These are phyloP conservation scores for Tuber brumale DNA, from an alignment of 495 filamentous ascomycete genomes.

Conservation along the genomic window DNA sequence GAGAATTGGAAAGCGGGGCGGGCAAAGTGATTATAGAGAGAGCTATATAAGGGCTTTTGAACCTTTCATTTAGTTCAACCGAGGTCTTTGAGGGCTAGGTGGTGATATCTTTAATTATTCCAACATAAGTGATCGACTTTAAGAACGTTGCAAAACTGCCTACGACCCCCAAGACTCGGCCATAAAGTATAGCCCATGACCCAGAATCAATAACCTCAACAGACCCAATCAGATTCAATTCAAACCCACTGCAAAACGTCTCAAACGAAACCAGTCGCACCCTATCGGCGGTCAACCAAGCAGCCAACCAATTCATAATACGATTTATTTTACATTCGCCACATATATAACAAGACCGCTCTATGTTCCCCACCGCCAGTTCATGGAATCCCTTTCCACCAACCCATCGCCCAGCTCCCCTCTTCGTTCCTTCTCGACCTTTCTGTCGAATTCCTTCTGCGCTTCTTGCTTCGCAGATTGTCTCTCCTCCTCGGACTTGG, in stretches of 20 bases:
- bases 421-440: conserved; percentile 48
- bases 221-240: not conserved
- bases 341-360: not conserved
- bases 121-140: not conserved
- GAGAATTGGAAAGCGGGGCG: no score
- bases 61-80: not conserved
- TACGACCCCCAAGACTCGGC: not conserved
- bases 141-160: not conserved
- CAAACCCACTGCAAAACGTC: not conserved
- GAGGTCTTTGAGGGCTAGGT: not conserved
- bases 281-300: not conserved
- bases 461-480: conserved; percentile 47
- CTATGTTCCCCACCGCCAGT: not conserved
- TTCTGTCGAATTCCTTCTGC: conserved; percentile 51
- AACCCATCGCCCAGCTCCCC: conserved; percentile 36
- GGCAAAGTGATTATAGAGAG: no score
- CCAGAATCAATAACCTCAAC: not conserved
- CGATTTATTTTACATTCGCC: not conserved
- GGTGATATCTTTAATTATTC: not conserved
- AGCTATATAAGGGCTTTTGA: no score
- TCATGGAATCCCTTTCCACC: conserved; percentile 14
- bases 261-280: not conserved
- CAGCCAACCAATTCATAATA: not conserved
- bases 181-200: not conserved
- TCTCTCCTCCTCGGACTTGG: conserved; percentile 43